Conservation (phyloP, 2,329 filamentous ascomycete genomes). For the Alternaria brassicicola region DNA sequence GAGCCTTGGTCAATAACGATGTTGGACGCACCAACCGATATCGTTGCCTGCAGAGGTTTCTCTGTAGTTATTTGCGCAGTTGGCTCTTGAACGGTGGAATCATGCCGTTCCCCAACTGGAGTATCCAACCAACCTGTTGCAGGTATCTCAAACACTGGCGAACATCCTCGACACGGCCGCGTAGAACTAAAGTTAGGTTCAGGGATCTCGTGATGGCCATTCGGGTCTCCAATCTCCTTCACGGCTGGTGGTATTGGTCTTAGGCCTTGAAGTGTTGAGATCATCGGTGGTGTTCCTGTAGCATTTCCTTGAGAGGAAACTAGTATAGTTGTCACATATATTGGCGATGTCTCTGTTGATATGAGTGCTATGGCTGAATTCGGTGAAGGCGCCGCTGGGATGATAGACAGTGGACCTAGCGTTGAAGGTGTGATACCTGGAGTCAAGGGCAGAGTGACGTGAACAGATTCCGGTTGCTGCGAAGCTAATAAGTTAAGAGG, state of each 20-base stretch:
- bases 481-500: slow-evolving; percentile 15
- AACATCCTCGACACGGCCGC: slow-evolving; percentile 34
- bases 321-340: slow-evolving; percentile 2
- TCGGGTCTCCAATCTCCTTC: slow-evolving; percentile 32
- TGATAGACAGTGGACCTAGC: background rate
- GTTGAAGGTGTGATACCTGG: slow-evolving; percentile 13
- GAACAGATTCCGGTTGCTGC: slow-evolving; percentile 6
- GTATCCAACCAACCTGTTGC: slow-evolving; percentile 32
- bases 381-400: slow-evolving; percentile 7
- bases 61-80: slow-evolving; percentile 3
- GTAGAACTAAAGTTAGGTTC: slow-evolving; percentile 40
- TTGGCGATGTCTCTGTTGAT: slow-evolving; percentile 4
- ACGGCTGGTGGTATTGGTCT: slow-evolving; percentile 32
- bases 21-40: slow-evolving; percentile 24
- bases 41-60: slow-evolving; percentile 12
- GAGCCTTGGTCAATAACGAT: slow-evolving; percentile 23
- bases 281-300: slow-evolving; percentile 17
- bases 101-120: slow-evolving; percentile 30
- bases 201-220: slow-evolving; percentile 41
- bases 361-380: slow-evolving; percentile 8
- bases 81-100: background rate
- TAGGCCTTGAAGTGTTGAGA: slow-evolving; percentile 32
- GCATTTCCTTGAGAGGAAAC: slow-evolving; percentile 7
- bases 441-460: background rate
- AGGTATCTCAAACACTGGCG: slow-evolving; percentile 35